These are phyloP conservation scores for Medicago lupulina DNA, from an alignment of 306 rosid species.

Conservation along the genomic window DNA sequence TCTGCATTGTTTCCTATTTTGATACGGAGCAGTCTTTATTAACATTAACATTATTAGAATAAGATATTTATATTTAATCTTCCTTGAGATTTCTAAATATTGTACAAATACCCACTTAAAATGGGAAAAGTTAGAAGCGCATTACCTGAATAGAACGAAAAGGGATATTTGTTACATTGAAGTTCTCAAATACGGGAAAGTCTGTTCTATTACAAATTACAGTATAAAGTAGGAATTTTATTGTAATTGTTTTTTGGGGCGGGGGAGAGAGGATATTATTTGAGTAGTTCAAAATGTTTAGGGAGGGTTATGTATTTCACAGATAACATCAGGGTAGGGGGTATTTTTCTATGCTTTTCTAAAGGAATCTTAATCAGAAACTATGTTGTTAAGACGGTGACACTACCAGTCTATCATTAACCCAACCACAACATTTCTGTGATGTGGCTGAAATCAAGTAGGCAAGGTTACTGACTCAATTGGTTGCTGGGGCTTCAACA, in stretches of 20 bases:
- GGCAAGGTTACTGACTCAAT: slow-evolving; percentile 10
- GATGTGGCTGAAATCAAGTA: slow-evolving; percentile 21
- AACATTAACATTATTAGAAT: background rate
- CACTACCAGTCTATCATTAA: slow-evolving; percentile 5
- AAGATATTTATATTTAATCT: background rate
- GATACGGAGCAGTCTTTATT: background rate
- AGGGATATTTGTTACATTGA: slow-evolving; percentile 10
- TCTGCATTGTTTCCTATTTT: slow-evolving; percentile 9
- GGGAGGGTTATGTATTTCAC: slow-evolving; percentile 22
- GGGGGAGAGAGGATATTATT: slow-evolving; percentile 13
- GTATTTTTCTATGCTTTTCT: slow-evolving; percentile 26
- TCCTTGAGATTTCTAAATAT: slow-evolving; percentile 32
- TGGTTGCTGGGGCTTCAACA: slow-evolving; percentile 19
- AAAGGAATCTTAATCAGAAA: slow-evolving; percentile 29
- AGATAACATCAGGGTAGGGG: slow-evolving; percentile 3
- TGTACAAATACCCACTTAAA: slow-evolving; percentile 3
- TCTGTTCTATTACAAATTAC: slow-evolving; percentile 31
- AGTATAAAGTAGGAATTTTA: slow-evolving; percentile 17
- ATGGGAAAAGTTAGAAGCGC: slow-evolving; percentile 18
- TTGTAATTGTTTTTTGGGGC: background rate
- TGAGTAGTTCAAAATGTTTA: slow-evolving; percentile 26
- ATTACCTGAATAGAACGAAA: background rate
- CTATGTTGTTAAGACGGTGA: slow-evolving; percentile 12
- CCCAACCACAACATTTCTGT: slow-evolving; percentile 15
- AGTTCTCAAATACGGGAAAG: slow-evolving; percentile 19